phyloP scores from a whole-genome alignment of 495 filamentous ascomycete genomes.

The Podospora comata region DNA sequence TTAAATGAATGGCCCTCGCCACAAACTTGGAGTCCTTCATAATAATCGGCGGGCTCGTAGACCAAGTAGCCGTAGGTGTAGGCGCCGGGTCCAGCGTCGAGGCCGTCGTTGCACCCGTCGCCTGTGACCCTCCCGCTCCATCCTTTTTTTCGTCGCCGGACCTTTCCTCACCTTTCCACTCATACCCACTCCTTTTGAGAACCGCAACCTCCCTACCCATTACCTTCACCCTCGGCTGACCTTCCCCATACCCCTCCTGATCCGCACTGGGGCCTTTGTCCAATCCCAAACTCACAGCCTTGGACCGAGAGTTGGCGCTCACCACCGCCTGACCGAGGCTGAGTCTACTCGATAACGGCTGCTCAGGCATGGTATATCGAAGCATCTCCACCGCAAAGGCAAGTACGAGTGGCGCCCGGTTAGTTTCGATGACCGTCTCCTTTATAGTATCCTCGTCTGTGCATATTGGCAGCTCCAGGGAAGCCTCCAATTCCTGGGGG shows the following conservation, averaged over 20 bases:
- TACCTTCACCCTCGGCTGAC: constrained; percentile 66
- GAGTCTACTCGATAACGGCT: constrained; percentile 74
- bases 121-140: constrained; percentile 9
- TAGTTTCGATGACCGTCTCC: constrained; percentile 61
- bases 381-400: constrained; percentile 73
- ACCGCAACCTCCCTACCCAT: constrained; percentile 70
- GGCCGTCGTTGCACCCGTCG: constrained; percentile 14
- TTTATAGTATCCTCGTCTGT: constrained; percentile 58
- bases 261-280: constrained; percentile 64
- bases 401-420: constrained; percentile 75
- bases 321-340: constrained; percentile 78
- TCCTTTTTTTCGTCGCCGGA: constrained; percentile 30
- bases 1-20: constrained; percentile 45
- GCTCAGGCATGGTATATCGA: constrained; percentile 76
- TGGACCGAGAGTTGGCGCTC: constrained; percentile 69
- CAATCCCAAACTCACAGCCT: constrained; percentile 70
- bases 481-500: constrained; percentile 63
- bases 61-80: constrained; percentile 28
- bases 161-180: constrained; percentile 52
- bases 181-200: constrained; percentile 73
- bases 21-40: constrained; percentile 51
- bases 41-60: constrained; percentile 41
- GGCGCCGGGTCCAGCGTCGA: constrained; percentile 13
- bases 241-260: constrained; percentile 68
- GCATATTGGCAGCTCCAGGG: constrained; percentile 59